Evolutionary conservation across 192 early-diverging fungal genomes (phyloP).

Genomic region (Gaertneriomyces semiglobifer): DNA sequence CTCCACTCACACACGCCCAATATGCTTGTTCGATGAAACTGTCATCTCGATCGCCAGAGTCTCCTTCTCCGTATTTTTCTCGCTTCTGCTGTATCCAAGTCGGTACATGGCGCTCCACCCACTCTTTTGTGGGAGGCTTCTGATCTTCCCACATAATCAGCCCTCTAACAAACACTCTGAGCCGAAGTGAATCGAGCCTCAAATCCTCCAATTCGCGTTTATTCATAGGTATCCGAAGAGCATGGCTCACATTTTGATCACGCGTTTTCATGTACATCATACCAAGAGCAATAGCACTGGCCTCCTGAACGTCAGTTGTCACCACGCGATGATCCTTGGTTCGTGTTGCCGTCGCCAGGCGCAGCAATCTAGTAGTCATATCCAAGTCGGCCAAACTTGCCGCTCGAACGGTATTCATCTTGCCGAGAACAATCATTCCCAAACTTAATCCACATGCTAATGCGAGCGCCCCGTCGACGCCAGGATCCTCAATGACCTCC

Average conservation of each 20-base stretch:
- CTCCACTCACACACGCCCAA: conserved; percentile 64
- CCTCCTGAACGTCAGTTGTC: conserved; percentile 29
- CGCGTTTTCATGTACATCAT: conserved; percentile 81
- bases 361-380: conserved; percentile 10
- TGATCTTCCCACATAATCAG: conserved; percentile 70
- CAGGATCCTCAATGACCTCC: background rate
- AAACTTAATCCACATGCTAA: conserved; percentile 69
- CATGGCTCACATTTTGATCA: conserved; percentile 60
- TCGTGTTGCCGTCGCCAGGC: conserved; percentile 1
- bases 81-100: conserved; percentile 43
- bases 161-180: conserved; percentile 63
- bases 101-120: conserved; percentile 66
- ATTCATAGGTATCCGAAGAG: conserved; percentile 60
- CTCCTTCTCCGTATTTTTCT: background rate
- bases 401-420: background rate
- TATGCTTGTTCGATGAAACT: conserved; percentile 52
- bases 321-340: conserved; percentile 40
- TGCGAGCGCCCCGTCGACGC: conserved; percentile 30
- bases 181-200: conserved; percentile 68
- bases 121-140: conserved; percentile 58
- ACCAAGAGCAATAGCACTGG: conserved; percentile 77
- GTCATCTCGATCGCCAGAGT: conserved; percentile 24
- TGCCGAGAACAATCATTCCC: conserved; percentile 46
- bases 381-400: conserved; percentile 13
- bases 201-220: conserved; percentile 60